phyloP scores from a whole-genome alignment of 169 alveolate genomes.

The Eimeria sp. region DNA sequence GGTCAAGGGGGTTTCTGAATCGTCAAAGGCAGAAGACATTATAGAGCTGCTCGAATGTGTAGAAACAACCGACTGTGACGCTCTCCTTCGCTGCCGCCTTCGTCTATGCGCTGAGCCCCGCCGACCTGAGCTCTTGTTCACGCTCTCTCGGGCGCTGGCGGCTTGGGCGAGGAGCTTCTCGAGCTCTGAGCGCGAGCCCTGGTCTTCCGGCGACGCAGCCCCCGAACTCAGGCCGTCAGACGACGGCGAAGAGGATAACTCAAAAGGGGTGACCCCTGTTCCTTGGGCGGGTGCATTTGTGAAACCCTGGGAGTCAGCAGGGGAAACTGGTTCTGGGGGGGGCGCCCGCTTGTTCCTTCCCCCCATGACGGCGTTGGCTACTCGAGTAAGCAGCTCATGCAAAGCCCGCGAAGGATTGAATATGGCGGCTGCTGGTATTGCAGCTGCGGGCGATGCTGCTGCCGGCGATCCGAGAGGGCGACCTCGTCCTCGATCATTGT shows the following conservation, averaged over 20 bases:
- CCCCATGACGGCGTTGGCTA: neutral
- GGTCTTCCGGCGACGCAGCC: neutral
- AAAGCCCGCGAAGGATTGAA: slow-evolving; percentile 2
- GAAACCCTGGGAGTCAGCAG: neutral
- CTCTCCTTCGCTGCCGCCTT: neutral
- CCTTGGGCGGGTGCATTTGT: neutral
- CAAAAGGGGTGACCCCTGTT: neutral
- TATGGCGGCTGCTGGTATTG: neutral
- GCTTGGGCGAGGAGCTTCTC: neutral
- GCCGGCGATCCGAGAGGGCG: neutral
- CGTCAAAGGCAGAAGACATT: neutral
- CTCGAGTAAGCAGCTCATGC: neutral
- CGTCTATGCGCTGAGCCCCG: neutral
- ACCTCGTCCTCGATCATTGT: neutral
- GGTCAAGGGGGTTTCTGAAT: neutral
- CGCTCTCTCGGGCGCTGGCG: neutral
- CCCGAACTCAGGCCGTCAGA: neutral
- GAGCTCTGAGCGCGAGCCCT: neutral
- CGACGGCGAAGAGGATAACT: neutral
- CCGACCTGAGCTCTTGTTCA: neutral
- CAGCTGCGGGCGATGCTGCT: neutral
- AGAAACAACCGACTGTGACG: neutral
- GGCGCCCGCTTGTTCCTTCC: neutral
- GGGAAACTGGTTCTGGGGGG: neutral
- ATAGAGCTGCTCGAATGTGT: neutral